Evolutionary conservation across 208 protist genomes (phyloP).

Genomic region (Leishmania guyanensis): DNA sequence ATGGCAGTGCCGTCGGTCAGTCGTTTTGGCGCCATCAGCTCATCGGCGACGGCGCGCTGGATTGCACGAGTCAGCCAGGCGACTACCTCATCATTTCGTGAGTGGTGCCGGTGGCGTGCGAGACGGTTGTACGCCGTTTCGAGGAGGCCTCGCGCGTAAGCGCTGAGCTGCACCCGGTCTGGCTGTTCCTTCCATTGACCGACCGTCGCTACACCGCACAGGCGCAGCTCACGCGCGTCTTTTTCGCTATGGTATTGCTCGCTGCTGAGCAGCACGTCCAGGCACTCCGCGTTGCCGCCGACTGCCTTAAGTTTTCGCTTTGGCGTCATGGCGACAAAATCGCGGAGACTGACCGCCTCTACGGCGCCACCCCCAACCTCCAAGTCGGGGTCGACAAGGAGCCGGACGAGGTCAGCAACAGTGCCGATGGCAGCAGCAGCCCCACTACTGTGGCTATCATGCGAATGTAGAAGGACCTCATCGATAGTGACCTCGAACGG

Average conservation of each 20-base stretch:
- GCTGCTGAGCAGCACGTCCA: conserved; percentile 54
- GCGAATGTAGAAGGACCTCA: conserved; percentile 17
- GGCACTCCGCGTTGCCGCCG: conserved; percentile 49
- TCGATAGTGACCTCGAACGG: conserved; percentile 32
- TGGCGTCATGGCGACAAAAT: conserved; percentile 74
- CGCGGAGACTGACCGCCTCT: conserved; percentile 65
- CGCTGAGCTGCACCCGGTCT: conserved; percentile 65
- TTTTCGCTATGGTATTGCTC: conserved; percentile 68
- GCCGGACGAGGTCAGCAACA: conserved; percentile 57
- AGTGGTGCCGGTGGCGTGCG: conserved; percentile 26
- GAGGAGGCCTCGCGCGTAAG: conserved; percentile 69
- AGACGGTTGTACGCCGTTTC: conserved; percentile 52
- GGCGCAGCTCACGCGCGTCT: conserved; percentile 70
- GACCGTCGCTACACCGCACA: conserved; percentile 63
- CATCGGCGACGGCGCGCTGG: conserved; percentile 74
- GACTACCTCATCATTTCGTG: conserved; percentile 69
- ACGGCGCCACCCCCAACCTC: conserved; percentile 33
- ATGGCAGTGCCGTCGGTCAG: conserved; percentile 6
- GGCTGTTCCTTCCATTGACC: conserved; percentile 75
- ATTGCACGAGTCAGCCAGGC: conserved; percentile 83
- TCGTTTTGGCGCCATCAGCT: conserved; percentile 47
- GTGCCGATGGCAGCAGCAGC: conserved; percentile 16
- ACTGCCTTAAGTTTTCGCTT: conserved; percentile 64
- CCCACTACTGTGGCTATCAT: not conserved
- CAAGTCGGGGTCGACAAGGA: conserved; percentile 62